Conservation (phyloP, 2,329 filamentous ascomycete genomes). For the Neoarthrinium moseri region DNA sequence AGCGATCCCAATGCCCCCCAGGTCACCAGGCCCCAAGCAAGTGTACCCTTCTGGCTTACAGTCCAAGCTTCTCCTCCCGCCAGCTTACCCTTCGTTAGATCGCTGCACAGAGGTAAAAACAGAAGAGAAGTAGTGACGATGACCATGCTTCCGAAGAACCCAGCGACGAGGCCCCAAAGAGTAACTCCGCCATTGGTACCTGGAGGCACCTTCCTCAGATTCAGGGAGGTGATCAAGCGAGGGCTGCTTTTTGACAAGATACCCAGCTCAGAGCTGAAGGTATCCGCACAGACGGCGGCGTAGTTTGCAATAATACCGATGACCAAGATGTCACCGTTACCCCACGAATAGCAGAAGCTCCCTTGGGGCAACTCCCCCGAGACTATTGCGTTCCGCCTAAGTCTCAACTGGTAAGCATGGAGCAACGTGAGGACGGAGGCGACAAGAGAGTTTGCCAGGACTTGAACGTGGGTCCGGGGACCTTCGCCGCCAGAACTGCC, state of each 20-base stretch:
- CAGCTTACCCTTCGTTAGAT: slow-evolving; percentile 32
- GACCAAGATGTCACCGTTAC: slow-evolving; percentile 57
- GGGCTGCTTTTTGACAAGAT: slow-evolving; percentile 78
- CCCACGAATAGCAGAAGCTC: slow-evolving; percentile 57
- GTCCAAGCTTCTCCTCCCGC: slow-evolving; percentile 51
- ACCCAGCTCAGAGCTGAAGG: slow-evolving; percentile 91
- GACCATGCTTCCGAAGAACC: slow-evolving; percentile 70
- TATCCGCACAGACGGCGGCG: slow-evolving; percentile 87
- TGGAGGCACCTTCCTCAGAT: slow-evolving; percentile 74
- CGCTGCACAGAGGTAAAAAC: slow-evolving; percentile 67
- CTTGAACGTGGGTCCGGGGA: slow-evolving; percentile 79
- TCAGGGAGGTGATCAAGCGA: slow-evolving; percentile 80
- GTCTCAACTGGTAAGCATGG: slow-evolving; percentile 58
- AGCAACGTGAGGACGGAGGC: slow-evolving; percentile 65
- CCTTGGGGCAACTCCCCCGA: slow-evolving; percentile 27
- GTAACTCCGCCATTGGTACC: slow-evolving; percentile 96
- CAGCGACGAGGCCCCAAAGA: slow-evolving; percentile 68
- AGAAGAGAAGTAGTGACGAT: slow-evolving; percentile 64
- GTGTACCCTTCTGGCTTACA: slow-evolving; percentile 38
- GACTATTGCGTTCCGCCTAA: slow-evolving; percentile 40
- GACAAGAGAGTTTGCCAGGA: slow-evolving; percentile 83
- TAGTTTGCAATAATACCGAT: slow-evolving; percentile 78
- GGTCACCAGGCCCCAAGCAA: slow-evolving; percentile 59
- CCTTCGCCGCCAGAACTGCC: slow-evolving; percentile 78
- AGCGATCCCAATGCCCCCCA: slow-evolving; percentile 81